These are phyloP conservation scores for Mortierella sp. DNA, from an alignment of 371 early-diverging fungal species.

Conservation along the genomic window DNA sequence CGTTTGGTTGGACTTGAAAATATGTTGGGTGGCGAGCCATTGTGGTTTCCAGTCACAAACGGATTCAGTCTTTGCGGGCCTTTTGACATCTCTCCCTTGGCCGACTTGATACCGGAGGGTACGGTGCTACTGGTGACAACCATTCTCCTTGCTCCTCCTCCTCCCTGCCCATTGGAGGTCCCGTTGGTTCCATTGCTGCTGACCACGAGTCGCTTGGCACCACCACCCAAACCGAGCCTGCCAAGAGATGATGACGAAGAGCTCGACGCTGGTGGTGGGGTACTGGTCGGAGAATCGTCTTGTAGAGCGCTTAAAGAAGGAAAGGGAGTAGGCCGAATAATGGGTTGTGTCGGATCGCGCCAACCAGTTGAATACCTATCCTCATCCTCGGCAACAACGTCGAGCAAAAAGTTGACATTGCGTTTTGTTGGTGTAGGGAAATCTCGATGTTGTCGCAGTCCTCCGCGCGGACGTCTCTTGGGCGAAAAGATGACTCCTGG, in stretches of 20 bases:
- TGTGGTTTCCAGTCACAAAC: constrained; percentile 1
- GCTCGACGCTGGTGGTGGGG: background rate
- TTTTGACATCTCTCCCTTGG: constrained; percentile 17
- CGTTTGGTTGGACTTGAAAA: constrained; percentile 33
- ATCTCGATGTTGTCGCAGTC: constrained; percentile 35
- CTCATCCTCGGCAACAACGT: constrained; percentile 47
- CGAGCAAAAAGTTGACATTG: constrained; percentile 47
- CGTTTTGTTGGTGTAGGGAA: constrained; percentile 41
- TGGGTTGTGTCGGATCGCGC: constrained; percentile 24
- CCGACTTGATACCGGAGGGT: constrained; percentile 8
- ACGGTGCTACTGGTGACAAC: background rate
- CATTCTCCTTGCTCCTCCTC: constrained; percentile 18
- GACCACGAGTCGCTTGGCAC: constrained; percentile 31
- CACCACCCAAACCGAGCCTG: constrained; percentile 26
- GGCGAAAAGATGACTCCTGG: constrained; percentile 35
- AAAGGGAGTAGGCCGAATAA: constrained; percentile 18
- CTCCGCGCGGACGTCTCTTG: constrained; percentile 39
- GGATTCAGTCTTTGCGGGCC: constrained; percentile 15
- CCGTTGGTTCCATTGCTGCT: background rate
- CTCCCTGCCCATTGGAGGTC: background rate
- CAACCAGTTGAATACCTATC: constrained; percentile 36
- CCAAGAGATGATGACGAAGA: background rate
- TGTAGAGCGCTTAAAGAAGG: constrained; percentile 17
- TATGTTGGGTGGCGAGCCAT: background rate
- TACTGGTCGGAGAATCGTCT: constrained; percentile 8